These are phyloP conservation scores for Amylocarpus encephaloides DNA, from an alignment of 2,329 filamentous ascomycete genomes.

Conservation along the genomic window DNA sequence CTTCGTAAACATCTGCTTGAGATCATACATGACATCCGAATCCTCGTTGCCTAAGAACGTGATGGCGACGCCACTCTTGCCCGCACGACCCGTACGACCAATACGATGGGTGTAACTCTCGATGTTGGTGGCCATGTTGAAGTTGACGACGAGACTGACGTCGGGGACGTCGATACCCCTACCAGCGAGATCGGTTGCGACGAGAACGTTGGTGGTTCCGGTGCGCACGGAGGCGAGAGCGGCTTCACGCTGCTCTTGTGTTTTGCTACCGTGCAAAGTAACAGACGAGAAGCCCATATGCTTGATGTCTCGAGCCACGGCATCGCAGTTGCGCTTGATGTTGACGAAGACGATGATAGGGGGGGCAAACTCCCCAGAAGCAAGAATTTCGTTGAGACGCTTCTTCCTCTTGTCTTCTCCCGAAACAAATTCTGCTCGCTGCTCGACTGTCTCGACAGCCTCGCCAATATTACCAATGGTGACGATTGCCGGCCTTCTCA, in stretches of 20 bases:
- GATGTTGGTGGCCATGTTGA: slow-evolving; percentile 94
- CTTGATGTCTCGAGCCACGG: slow-evolving; percentile 89
- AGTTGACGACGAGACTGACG: slow-evolving; percentile 91
- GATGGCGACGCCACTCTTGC: slow-evolving; percentile 92
- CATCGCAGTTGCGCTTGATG: slow-evolving; percentile 98
- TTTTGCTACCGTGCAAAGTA: slow-evolving; percentile 91
- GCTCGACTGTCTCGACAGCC: slow-evolving; percentile 95
- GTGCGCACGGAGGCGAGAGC: slow-evolving; percentile 79
- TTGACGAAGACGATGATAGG: slow-evolving; percentile 99
- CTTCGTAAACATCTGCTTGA: slow-evolving; percentile 94
- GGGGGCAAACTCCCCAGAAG: slow-evolving; percentile 70
- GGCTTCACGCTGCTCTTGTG: slow-evolving; percentile 94
- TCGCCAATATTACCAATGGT: slow-evolving; percentile 93
- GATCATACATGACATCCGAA: slow-evolving; percentile 81
- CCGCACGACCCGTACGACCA: slow-evolving; percentile 92
- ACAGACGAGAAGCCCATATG: slow-evolving; percentile 85
- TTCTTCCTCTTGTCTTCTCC: slow-evolving; percentile 97
- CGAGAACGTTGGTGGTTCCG: slow-evolving; percentile 77
- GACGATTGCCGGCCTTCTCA: slow-evolving; percentile 85
- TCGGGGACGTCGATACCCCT: slow-evolving; percentile 97
- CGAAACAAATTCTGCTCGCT: slow-evolving; percentile 84
- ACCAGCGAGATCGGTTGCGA: slow-evolving; percentile 91
- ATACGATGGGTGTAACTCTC: slow-evolving; percentile 96
- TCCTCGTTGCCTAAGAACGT: slow-evolving; percentile 94
- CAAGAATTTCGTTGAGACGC: slow-evolving; percentile 83